Evolutionary conservation across 257 asterid genomes (phyloP), one percentile per base, ranked within the genome.

Genomic region (Nicotiana otophora): DNA sequence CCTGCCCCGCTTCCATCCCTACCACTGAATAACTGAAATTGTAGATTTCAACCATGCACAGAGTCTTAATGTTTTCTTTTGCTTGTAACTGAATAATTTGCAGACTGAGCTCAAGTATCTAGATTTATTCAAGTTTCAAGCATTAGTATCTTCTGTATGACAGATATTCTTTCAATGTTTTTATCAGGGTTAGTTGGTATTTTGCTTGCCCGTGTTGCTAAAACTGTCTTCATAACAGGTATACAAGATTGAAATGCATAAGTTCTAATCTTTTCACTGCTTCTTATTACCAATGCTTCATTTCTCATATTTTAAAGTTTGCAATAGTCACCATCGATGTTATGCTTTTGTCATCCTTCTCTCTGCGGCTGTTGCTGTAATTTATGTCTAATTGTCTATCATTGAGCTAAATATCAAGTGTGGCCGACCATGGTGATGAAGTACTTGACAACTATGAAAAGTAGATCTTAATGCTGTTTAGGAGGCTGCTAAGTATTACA

Each of bases 171-270:
- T 78, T 69, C 51, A 31, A 81, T 89, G 51, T 86, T 80, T 82
- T 79, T 87, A 6, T 80, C 92, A 96, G 98, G 99, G 72, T 87
- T 94, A 87, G 97, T 91, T 36, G 97, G 99, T 82, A 90, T 96
- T 89, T 82, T 96, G 85, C 98, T 96, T 87, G 98, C 98, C 23
- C 91, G 89, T 77, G 94, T 83, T 86, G 98, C 98, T 69, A 93
- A 90, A 87, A 88, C 97, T 20, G 95, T 96, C 83, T 96, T 89
- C 91, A 81, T 94, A 87, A 96, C 99, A 80, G 99, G 99, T 94
- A 81, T 28, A 10, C 51, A 65, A 31, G 26, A 75, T 51, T 75
- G 15, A 28, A 75, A 51, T 51, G 64, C 28, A 4, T 2, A 51
- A 28, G 80, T 75, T 16, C 64, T 51, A 26, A 5, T 6, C 2